Conservation (phyloP, 805 yeast genomes). For the Kurtzmaniella fragi region DNA sequence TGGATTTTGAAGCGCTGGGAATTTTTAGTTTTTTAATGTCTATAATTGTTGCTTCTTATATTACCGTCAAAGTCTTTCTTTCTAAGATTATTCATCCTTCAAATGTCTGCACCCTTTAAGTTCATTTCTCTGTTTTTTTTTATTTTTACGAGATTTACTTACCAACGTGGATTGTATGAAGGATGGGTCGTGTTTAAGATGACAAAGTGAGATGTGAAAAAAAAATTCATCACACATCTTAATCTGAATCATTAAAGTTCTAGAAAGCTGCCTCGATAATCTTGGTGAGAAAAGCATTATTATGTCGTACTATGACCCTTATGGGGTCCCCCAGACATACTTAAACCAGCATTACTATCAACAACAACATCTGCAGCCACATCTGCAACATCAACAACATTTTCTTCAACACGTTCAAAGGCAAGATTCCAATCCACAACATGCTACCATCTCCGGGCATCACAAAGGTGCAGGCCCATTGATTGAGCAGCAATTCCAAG, state of each 20-base stretch:
- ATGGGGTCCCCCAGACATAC: background rate
- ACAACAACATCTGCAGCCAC: background rate
- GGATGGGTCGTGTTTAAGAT: conserved; percentile 5
- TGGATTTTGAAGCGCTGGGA: no score
- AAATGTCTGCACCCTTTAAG: no score
- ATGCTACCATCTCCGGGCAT: background rate
- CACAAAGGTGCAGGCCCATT: background rate
- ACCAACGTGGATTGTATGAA: conserved; percentile 4
- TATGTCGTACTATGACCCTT: background rate
- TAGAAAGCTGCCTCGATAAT: conserved; percentile 13
- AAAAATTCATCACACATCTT: background rate
- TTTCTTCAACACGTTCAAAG: background rate
- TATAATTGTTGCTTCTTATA: no score
- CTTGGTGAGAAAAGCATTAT: conserved; percentile 2
- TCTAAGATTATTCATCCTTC: no score
- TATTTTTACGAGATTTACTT: conserved; percentile 4
- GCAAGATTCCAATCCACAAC: background rate
- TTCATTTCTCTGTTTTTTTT: conserved; percentile 9
- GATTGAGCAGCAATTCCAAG: background rate
- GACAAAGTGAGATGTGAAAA: conserved; percentile 1
- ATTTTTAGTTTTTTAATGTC: no score
- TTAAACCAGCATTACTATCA: background rate
- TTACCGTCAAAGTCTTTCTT: no score
- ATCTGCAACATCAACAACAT: background rate
- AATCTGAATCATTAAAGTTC: conserved; percentile 8